Conservation (phyloP, 108 stramenopile genomes). For the Skeletonema grethae region DNA sequence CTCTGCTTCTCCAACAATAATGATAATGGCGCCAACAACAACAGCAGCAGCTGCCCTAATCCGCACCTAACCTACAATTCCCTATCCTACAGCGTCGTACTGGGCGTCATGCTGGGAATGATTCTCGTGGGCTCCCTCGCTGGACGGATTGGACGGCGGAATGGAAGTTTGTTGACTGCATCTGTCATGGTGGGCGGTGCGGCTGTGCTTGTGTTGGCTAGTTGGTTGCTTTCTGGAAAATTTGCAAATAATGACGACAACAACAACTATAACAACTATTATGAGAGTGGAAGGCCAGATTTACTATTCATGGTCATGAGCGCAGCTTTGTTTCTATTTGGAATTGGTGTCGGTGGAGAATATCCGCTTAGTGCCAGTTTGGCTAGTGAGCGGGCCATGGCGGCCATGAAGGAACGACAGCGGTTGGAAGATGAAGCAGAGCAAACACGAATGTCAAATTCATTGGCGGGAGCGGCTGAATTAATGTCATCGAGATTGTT, state of each 20-base stretch:
- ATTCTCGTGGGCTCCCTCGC: slow-evolving; percentile 54
- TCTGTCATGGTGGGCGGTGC: slow-evolving; percentile 43
- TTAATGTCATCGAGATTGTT: neutral
- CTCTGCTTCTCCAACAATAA: slow-evolving; percentile 33
- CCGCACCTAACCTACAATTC: slow-evolving; percentile 40
- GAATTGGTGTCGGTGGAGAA: slow-evolving; percentile 80
- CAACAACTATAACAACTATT: neutral
- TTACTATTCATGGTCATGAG: slow-evolving; percentile 47
- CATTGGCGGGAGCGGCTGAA: neutral
- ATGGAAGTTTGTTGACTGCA: slow-evolving; percentile 64
- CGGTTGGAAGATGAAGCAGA: neutral
- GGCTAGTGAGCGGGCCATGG: slow-evolving; percentile 68
- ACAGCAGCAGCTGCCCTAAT: slow-evolving; percentile 13
- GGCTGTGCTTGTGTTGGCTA: neutral
- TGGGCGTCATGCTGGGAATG: slow-evolving; percentile 75
- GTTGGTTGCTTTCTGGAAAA: neutral
- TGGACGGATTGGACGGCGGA: slow-evolving; percentile 57
- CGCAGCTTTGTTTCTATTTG: slow-evolving; percentile 59
- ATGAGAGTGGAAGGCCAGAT: neutral
- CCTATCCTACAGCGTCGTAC: slow-evolving; percentile 57
- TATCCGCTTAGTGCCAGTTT: slow-evolving; percentile 65
- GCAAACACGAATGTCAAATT: neutral
- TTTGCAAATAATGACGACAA: neutral
- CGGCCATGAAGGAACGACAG: slow-evolving; percentile 12
- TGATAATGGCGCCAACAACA: neutral